Evolutionary conservation across 1,139 yeast genomes (phyloP).

Genomic region (Hansenula anomala): DNA sequence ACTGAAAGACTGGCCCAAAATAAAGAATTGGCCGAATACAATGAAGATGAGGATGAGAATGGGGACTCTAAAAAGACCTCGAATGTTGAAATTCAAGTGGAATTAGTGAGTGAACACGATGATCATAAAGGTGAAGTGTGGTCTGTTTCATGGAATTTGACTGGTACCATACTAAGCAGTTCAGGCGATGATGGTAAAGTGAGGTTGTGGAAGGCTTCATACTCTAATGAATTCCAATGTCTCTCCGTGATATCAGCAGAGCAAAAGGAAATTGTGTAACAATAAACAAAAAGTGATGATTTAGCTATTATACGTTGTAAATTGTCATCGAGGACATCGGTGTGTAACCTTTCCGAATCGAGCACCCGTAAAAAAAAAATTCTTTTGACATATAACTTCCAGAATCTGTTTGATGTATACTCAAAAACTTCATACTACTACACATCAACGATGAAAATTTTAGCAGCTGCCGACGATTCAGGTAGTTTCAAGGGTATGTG

Average conservation of each 20-base stretch:
- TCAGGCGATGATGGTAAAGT: slow-evolving; percentile 96
- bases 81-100: slow-evolving; percentile 32
- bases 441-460: slow-evolving; percentile 37
- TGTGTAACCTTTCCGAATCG: background rate
- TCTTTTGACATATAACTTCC: background rate
- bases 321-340: background rate
- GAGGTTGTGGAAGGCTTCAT: slow-evolving; percentile 86
- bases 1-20: slow-evolving; percentile 36
- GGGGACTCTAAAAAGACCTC: slow-evolving; percentile 10
- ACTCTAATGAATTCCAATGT: slow-evolving; percentile 84
- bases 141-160: slow-evolving; percentile 92
- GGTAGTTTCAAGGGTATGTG: slow-evolving; percentile 40
- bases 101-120: slow-evolving; percentile 50
- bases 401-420: too few species aligned
- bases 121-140: slow-evolving; percentile 92
- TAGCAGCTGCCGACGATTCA: slow-evolving; percentile 52
- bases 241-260: slow-evolving; percentile 84
- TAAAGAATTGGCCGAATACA: slow-evolving; percentile 5
- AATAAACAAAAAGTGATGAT: background rate
- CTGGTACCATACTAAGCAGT: slow-evolving; percentile 88
- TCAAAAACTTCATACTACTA: background rate
- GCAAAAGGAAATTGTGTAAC: slow-evolving; percentile 15
- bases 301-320: too few species aligned
- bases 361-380: background rate
- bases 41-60: slow-evolving; percentile 14